phyloP scores from a whole-genome alignment of 176 grass and related monocot species.

The sorghum (Sorghum bicolor) region Sorghum_bicolor_NCBIv3 NC_012871.2:13520001-13520500 shows the following conservation, averaged over 20 bases:
- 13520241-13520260: slow-evolving; percentile 17
- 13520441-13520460: slow-evolving; percentile 22
- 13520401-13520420: slow-evolving; percentile 61
- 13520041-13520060: not conserved
- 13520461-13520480: slow-evolving; percentile 14
- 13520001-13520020: not conserved
- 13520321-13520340: slow-evolving; percentile 66
- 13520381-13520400: slow-evolving; percentile 71
- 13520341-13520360: slow-evolving; percentile 60
- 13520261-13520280: slow-evolving; percentile 68
- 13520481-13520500: not conserved
- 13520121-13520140: too few relatives aligned
- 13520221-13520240: not conserved
- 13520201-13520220: not conserved
- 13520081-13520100: not conserved
- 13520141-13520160: not conserved
- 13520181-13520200: not conserved
- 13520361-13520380: slow-evolving; percentile 79
- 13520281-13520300: slow-evolving; percentile 51
- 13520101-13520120: not conserved
- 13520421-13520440: slow-evolving; percentile 18
- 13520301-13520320: slow-evolving; percentile 50
- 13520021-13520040: not conserved
- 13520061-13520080: not conserved
- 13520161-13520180: not conserved